Evolutionary conservation across 179 eudicot species (phyloP).

Genomic region (Actinidia chinensis): DNA sequence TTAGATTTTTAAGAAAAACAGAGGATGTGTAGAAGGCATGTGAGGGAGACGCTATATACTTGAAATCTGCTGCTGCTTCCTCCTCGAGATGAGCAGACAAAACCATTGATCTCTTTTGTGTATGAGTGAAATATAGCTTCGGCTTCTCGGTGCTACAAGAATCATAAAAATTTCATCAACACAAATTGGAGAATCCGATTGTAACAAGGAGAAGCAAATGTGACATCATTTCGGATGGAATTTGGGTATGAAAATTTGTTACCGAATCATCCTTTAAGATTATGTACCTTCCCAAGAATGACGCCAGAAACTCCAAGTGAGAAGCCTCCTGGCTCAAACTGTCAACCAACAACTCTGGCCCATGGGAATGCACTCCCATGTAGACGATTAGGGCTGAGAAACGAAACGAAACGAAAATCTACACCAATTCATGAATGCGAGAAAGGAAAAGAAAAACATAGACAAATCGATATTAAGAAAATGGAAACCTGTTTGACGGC

Average conservation of each 20-base stretch:
- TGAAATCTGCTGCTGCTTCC: conserved; percentile 36
- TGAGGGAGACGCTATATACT: conserved; percentile 19
- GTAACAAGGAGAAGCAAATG: neutral
- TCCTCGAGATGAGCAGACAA: conserved; percentile 51
- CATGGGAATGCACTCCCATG: conserved; percentile 64
- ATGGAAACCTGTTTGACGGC: conserved; percentile 33
- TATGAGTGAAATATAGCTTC: conserved; percentile 48
- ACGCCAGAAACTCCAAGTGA: conserved; percentile 51
- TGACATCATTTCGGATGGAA: neutral
- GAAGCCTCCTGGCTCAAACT: conserved; percentile 34
- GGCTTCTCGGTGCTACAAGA: conserved; percentile 35
- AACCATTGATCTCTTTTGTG: conserved; percentile 40
- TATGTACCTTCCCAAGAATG: conserved; percentile 49
- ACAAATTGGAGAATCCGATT: neutral
- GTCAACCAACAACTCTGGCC: conserved; percentile 23
- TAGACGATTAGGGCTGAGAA: conserved; percentile 61
- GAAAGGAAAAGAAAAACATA: too few relatives aligned
- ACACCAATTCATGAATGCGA: too few relatives aligned
- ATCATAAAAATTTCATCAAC: too few relatives aligned
- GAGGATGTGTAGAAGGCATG: neutral
- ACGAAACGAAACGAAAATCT: too few relatives aligned
- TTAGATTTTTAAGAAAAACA: neutral
- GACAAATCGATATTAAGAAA: neutral
- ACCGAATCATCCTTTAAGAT: too few relatives aligned
- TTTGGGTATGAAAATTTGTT: neutral